These are phyloP conservation scores for Scutellaria minor DNA, from an alignment of 257 asterid species.

Conservation along the genomic window DNA sequence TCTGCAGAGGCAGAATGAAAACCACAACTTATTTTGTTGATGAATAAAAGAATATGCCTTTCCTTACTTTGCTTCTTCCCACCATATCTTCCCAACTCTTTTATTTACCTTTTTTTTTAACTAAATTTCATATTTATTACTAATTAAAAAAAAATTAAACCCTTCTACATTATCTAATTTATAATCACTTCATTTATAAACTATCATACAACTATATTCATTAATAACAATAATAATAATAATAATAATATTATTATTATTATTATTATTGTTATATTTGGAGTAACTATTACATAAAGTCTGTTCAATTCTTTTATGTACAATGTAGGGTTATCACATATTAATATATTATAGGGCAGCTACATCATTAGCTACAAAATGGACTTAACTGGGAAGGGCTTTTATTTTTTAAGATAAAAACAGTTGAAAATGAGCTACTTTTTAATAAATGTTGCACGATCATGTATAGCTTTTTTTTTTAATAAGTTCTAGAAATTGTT, in stretches of 20 bases:
- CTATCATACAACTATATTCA: too few species aligned
- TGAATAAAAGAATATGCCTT: slow-evolving; percentile 48
- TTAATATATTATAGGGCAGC: neutral
- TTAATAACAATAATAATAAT: too few species aligned
- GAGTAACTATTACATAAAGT: slow-evolving; percentile 37
- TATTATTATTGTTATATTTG: neutral
- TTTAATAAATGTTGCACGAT: too few species aligned
- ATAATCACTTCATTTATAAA: too few species aligned
- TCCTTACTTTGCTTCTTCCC: slow-evolving; percentile 23
- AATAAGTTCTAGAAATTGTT: too few species aligned
- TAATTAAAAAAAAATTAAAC: too few species aligned
- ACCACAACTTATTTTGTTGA: slow-evolving; percentile 47
- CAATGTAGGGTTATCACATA: slow-evolving; percentile 26
- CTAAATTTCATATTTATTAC: neutral
- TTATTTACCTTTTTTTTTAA: neutral
- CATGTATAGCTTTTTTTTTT: too few species aligned
- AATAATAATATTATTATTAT: too few species aligned
- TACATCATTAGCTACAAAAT: slow-evolving; percentile 1
- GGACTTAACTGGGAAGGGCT: neutral
- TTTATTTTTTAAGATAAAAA: too few species aligned
- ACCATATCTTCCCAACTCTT: neutral
- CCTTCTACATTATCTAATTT: too few species aligned
- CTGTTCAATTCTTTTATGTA: neutral
- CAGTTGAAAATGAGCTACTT: too few species aligned
- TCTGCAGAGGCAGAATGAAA: slow-evolving; percentile 45